Evolutionary conservation across 2,329 filamentous ascomycete species (phyloP).

Genomic region (Beauveria sp.): DNA sequence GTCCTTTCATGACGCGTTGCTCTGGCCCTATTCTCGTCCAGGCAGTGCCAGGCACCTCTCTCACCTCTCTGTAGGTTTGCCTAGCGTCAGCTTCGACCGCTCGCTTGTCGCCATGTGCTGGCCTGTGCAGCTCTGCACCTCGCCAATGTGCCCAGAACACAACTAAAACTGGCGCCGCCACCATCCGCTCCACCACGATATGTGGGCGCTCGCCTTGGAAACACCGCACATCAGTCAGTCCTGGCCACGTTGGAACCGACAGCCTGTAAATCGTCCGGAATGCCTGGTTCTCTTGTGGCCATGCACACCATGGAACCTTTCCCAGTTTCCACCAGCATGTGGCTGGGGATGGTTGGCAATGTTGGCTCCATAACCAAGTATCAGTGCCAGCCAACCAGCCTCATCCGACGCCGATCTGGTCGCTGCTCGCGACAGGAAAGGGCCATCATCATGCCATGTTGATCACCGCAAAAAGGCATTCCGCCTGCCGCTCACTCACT

Average conservation of each 20-base stretch:
- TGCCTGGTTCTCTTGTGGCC: not conserved
- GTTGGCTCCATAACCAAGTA: not conserved
- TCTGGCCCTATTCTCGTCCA: not conserved
- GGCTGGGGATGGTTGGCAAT: not conserved
- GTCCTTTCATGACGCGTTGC: constrained; percentile 9
- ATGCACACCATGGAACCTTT: too few species aligned
- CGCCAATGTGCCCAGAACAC: constrained; percentile 2
- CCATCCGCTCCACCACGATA: not conserved
- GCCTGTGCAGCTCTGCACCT: not conserved
- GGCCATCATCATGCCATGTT: not conserved
- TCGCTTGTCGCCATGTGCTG: not conserved
- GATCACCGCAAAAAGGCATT: not conserved
- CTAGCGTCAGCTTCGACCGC: not conserved
- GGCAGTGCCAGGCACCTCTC: not conserved
- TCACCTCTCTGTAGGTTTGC: not conserved
- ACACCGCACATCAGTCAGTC: not conserved
- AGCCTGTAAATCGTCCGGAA: constrained; percentile 4
- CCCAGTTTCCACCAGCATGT: not conserved
- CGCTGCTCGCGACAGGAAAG: constrained; percentile 3
- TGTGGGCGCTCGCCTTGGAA: constrained; percentile 5
- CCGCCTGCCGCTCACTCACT: not conserved
- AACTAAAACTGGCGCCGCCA: not conserved
- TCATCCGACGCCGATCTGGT: constrained; percentile 5
- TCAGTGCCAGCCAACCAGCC: not conserved
- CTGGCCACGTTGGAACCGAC: not conserved